Base-by-base conservation (phyloP, 305 asterid genomes). In the Lippia alba region DNA sequence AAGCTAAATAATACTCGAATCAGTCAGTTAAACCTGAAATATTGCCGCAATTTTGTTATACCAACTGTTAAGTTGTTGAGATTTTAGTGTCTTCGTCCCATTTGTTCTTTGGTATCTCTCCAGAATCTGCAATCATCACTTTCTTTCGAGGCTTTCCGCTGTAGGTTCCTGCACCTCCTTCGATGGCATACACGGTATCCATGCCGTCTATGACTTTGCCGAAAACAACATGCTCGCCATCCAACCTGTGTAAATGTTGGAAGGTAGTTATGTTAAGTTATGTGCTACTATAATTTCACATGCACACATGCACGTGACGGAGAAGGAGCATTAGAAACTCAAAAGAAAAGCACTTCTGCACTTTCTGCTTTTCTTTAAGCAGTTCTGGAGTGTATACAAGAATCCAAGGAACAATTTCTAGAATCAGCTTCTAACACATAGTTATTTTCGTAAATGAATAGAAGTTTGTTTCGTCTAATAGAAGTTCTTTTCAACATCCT, bases 111-210 rank as follows among this genome's bases (percentile, higher is more conserved):
- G 97, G 91, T 84, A 91, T 91, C 82, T 94, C 99, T 64, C 99
- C 99, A 24, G 97, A 89, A 74, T 91, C 97, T 1, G 79, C 84
- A 18, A 91, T 83, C 36, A 91, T 67, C 1, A 89, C 99, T 78
- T 94, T 91, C 82, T 91, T 94, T 76, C 99, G 84, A 19, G 99
- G 99, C 78, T 86, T 94, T 55, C 99, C 99, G 45, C 96, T 94
- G 78, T 94, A 89, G 5, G 99, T 91, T 50, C 99, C 99, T 0
- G 99, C 99, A 74, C 99, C 80, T 0, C 99, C 99, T 78, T 94
- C 99, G 12, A 94, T 83, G 32, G 99, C 97, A 68, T 80, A 94
- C 56, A 94, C 97, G 0, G 95, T 79, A 68, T 94, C 99, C 99
- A 94, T 94, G 64, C 97, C 99, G 54, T 94, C 97, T 4, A 94